Evolutionary conservation across 441 rosid species (phyloP), one percentile per base, ranked within the genome.

Genomic region (Corymbia calophylla): DNA sequence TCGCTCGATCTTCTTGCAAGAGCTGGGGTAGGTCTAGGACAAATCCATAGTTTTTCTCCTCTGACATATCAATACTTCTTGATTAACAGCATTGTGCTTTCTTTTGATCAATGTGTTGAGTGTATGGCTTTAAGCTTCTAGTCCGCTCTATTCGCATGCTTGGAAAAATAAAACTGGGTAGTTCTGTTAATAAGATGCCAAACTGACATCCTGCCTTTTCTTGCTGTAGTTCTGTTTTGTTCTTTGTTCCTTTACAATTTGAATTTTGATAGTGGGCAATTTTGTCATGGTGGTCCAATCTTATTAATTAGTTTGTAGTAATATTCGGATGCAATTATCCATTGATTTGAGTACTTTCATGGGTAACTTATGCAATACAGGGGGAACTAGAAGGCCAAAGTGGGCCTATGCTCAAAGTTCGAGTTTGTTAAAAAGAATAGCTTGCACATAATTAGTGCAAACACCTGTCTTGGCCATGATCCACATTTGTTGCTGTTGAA

Each of bases 1-100:
- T 98, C 99, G 7, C 90, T 97, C 88, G 99, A 98, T 91, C 97
- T 98, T 89, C 97, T 98, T 90, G 98, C 98, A 87, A 95, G 98
- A 89, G 99, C 97, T 81, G 99, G 99, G 98, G 99, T 97, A 93
- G 93, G 98, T 90, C 88, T 56, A 87, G 44, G 53, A 53, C 16
- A 5, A 32, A 77, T 12, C 58, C 87, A 70, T 80, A 44, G 86
- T 51, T 86, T 48, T 85, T 81, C 84, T 68, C 68, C 39, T 84
- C 31, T 87, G 86, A 7, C 5, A 4, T 23, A 55, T 90, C 53
- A 58, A 49, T 29, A 23, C 53, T 86, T 73, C 19, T n/a, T 21
- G 14, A 32, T 47, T 15, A 27, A 44, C n/a, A n/a, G n/a, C 16
- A 18, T 48, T n/a, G 14, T 2, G 29, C 32, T 49, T 27, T 64